Evolutionary conservation across 2,329 filamentous ascomycete genomes (phyloP).

Genomic region (Trichothecium sympodiale): DNA sequence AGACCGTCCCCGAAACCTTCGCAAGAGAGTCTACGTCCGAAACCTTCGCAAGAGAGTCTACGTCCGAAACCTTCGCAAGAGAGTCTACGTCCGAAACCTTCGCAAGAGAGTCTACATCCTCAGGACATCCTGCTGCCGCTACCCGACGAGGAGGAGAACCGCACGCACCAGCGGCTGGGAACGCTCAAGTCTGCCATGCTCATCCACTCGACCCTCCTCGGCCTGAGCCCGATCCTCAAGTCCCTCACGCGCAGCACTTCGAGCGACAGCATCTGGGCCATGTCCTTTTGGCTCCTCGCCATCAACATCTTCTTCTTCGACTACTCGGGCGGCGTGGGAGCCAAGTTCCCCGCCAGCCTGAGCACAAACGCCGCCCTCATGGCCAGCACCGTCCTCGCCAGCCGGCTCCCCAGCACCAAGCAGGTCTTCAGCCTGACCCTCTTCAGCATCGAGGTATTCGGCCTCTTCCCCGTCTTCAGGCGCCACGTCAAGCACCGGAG

Average conservation of each 20-base stretch:
- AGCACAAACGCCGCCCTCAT: constrained; percentile 95
- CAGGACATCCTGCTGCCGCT: constrained; percentile 16
- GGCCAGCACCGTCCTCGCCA: constrained; percentile 89
- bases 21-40: background rate
- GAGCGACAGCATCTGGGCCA: constrained; percentile 92
- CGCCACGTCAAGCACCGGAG: constrained; percentile 73
- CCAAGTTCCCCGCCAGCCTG: constrained; percentile 60
- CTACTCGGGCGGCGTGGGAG: constrained; percentile 62
- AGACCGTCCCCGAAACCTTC: background rate
- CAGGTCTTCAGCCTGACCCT: constrained; percentile 92
- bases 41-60: background rate
- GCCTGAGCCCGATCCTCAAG: constrained; percentile 89
- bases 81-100: constrained; percentile 9
- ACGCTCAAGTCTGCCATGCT: constrained; percentile 87
- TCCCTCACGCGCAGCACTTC: constrained; percentile 90
- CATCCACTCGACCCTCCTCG: constrained; percentile 86
- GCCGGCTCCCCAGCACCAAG: constrained; percentile 75
- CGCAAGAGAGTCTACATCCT: constrained; percentile 14
- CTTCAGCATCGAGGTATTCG: constrained; percentile 96
- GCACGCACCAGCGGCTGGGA: constrained; percentile 46
- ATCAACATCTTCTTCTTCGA: constrained; percentile 99
- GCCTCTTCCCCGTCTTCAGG: constrained; percentile 94
- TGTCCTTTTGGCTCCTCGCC: constrained; percentile 83
- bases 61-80: too few relatives aligned
- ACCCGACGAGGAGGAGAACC: constrained; percentile 24